A percentile compares a stretch with the other conserved stretches of the same genome.
Conservation (phyloP, 2,329 filamentous ascomycete genomes). For the Raffaelea ambrosiae region DNA sequence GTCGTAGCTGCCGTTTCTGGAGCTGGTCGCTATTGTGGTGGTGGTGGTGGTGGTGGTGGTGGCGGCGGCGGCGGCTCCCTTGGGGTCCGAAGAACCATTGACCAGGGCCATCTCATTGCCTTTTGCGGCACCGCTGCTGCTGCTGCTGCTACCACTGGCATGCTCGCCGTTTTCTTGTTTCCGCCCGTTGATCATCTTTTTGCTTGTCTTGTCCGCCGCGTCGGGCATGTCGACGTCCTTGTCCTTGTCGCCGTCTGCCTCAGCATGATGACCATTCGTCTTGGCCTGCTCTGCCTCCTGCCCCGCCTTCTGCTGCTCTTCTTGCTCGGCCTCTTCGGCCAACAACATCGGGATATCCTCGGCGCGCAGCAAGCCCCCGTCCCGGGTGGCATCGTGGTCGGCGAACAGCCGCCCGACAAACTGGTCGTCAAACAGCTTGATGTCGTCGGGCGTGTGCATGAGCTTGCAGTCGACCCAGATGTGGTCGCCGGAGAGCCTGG, state of each 20-base stretch:
- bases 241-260: neutral
- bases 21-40: too few species aligned
- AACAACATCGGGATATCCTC: neutral
- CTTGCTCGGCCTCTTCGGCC: neutral
- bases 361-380: neutral
- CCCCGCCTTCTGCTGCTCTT: too few species aligned
- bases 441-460: constrained; percentile 48
- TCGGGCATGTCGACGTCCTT: neutral
- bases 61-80: too few species aligned
- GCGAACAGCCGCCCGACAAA: constrained; percentile 24
- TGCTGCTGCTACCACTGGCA: neutral
- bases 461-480: constrained; percentile 55
- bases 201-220: constrained; percentile 1
- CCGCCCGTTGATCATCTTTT: neutral
- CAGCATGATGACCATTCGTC: neutral
- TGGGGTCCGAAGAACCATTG: too few species aligned
- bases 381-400: neutral
- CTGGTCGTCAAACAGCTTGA: constrained; percentile 43
- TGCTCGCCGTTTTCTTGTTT: neutral
- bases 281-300: neutral
- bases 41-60: too few species aligned
- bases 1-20: too few species aligned
- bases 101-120: neutral
- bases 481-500: constrained; percentile 65
- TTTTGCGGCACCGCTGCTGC: neutral